Evolutionary conservation across 169 alveolate genomes (phyloP), one percentile per base, ranked within the genome.

Genomic region (Plasmodium ovale): DNA sequence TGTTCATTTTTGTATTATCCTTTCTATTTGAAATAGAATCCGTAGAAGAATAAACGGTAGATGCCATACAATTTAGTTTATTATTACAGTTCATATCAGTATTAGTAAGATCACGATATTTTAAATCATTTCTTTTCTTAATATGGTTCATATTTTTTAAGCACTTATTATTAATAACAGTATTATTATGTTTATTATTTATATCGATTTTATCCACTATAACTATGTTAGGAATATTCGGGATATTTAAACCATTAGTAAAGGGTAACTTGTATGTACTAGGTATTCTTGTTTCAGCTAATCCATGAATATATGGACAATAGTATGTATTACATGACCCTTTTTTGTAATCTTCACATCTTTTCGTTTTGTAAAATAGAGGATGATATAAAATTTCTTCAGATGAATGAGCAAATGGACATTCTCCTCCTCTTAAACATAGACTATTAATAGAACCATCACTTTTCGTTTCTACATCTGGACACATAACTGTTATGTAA

Each of bases 301-400:
- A 87, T 0, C 97, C 96, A 85, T 96, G 98, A 39, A 96, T 92
- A 73, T 89, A 93, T 10, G 97, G 98, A 79, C 98, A 96, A 67
- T 95, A 96, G 73, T 95, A 96, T 4, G 96, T 93, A 23, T 94
- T 79, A 51, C 98, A 96, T 16, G 77, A 87, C 42, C 97, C 98
- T 39, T 91, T 92, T 62, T 97, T 95, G 90, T 88, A 73, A 53
- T 94, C 94, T 44, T 95, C 92, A 60, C 97, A 96, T 37, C 93
- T 92, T 67, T 95, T 93, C 16, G 98, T 96, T 93, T 97, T 97
- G 87, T 95, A 97, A 53, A 94, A 94, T 62, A 97, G 92, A 0
- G 98, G 98, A 69, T 97, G 98, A 72, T 97, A 97, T 47, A 94
- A 87, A 23, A 96, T 96, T 93, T 97, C 98, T 53, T 96, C 98